A percentile compares a stretch with the other conserved stretches of the same genome.
These are phyloP conservation scores for Talaromyces sp. DNA, from an alignment of 2,329 filamentous ascomycete genomes.

Conservation along the genomic window DNA sequence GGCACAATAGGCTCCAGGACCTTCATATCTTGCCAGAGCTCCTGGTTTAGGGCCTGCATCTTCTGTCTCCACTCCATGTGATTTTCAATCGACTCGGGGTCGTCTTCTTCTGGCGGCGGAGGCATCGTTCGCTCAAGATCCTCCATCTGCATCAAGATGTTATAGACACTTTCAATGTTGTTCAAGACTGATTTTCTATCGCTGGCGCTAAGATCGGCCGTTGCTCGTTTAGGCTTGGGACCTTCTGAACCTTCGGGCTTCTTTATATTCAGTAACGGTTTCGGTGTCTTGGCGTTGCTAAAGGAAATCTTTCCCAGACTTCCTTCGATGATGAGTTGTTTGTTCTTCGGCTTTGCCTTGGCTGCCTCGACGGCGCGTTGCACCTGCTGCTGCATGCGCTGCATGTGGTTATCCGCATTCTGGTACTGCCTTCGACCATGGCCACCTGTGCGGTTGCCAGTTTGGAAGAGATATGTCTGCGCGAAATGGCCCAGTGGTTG, in stretches of 20 bases:
- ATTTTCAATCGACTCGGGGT: constrained; percentile 64
- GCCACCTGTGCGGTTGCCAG: constrained; percentile 73
- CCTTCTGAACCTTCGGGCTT: constrained; percentile 66
- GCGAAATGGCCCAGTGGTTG: constrained; percentile 95
- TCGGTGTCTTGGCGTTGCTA: constrained; percentile 96
- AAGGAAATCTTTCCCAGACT: constrained; percentile 97
- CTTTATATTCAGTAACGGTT: constrained; percentile 92
- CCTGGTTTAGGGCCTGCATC: constrained; percentile 65
- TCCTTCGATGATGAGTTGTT: constrained; percentile 91
- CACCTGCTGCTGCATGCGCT: constrained; percentile 98
- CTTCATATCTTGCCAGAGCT: constrained; percentile 81
- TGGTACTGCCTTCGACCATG: constrained; percentile 60
- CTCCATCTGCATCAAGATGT: constrained; percentile 85
- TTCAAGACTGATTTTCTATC: constrained; percentile 78
- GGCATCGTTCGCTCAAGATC: constrained; percentile 83
- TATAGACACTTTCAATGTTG: constrained; percentile 86
- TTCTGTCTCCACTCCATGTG: constrained; percentile 76
- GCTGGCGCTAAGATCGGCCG: constrained; percentile 52
- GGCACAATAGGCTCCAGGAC: constrained; percentile 85
- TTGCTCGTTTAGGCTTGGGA: constrained; percentile 44
- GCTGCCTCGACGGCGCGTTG: constrained; percentile 95
- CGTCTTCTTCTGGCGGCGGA: constrained; percentile 58
- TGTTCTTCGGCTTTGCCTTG: constrained; percentile 96
- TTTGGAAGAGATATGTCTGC: constrained; percentile 95
- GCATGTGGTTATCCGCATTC: constrained; percentile 92